Evolutionary conservation across 2,329 filamentous ascomycete genomes (phyloP), one percentile per base, ranked within the genome.

Genomic region (Beauveria caledonica): DNA sequence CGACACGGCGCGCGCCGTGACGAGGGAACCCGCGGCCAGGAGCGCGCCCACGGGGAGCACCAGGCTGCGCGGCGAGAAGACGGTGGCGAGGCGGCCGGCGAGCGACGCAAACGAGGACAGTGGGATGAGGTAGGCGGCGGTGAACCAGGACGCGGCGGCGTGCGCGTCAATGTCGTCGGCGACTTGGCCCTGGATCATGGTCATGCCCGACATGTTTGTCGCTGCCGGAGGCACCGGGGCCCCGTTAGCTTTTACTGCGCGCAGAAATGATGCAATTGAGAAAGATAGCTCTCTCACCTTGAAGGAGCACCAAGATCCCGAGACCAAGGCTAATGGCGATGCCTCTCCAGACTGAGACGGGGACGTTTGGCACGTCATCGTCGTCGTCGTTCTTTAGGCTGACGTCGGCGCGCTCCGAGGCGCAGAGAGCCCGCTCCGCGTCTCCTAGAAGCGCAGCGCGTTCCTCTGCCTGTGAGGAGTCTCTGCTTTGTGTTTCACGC

Each of bases 181-280:
- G 64, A 95, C 90, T 54, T 79, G 79, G 8, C 86, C 89, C 73
- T 94, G 90, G 1, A 88, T 89, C 60, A 91, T 92, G 6, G 89
- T 89, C 69, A 95, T 86, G 66, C 90, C 86, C 13, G 86, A 90
- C 74, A 92, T 90, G 68, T 94, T 94, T 63, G 82, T 76, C 6
- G 81, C 80, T 80, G 62, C 6, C 11, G 55, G 4, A 3, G n/a
- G 23, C 5, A 4, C 13, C 11, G 25, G 4, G 9, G 29, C 29
- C 10, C 11, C 11, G 29, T 33, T 33, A 33, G 29, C 29, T 33
- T n/a, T n/a, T n/a, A n/a, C n/a, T n/a, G n/a, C n/a, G n/a, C n/a
- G n/a, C n/a, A n/a, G n/a, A n/a, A n/a, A n/a, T n/a, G n/a, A n/a
- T n/a, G n/a, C n/a, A n/a, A n/a, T n/a, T n/a, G n/a, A n/a, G n/a